These are phyloP conservation scores for Colletotrichum sp. DNA, from an alignment of 2,329 filamentous ascomycete species.

Conservation along the genomic window DNA sequence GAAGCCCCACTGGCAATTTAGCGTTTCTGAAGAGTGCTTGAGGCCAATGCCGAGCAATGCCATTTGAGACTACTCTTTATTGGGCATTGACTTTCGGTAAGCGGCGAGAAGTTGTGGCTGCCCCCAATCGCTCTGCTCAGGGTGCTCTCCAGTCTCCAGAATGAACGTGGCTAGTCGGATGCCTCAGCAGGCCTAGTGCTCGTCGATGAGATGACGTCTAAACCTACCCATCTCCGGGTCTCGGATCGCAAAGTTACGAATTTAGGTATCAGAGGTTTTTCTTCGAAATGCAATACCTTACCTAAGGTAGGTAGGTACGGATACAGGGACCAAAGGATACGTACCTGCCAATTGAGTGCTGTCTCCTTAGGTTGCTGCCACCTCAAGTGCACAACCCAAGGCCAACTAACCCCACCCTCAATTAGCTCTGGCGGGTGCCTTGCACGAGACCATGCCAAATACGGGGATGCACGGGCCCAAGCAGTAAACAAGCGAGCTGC, in stretches of 20 bases:
- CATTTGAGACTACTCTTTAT: background rate
- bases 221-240: background rate
- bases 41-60: background rate
- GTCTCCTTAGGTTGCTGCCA: background rate
- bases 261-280: background rate
- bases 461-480: conserved; percentile 30
- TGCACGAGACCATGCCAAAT: conserved; percentile 30
- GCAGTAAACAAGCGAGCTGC: conserved; percentile 38
- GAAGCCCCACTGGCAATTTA: conserved; percentile 8
- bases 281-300: background rate
- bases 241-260: background rate
- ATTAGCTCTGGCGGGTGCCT: conserved; percentile 12
- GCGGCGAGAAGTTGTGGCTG: background rate
- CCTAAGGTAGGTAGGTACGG: background rate
- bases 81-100: background rate
- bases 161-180: background rate
- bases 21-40: background rate
- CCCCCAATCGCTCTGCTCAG: background rate
- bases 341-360: background rate
- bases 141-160: background rate
- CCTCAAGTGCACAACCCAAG: background rate
- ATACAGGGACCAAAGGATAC: background rate
- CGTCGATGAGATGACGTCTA: background rate
- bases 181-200: background rate
- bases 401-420: background rate